Conservation (phyloP, 129 eudicot species). For the Artemisia annua region DNA sequence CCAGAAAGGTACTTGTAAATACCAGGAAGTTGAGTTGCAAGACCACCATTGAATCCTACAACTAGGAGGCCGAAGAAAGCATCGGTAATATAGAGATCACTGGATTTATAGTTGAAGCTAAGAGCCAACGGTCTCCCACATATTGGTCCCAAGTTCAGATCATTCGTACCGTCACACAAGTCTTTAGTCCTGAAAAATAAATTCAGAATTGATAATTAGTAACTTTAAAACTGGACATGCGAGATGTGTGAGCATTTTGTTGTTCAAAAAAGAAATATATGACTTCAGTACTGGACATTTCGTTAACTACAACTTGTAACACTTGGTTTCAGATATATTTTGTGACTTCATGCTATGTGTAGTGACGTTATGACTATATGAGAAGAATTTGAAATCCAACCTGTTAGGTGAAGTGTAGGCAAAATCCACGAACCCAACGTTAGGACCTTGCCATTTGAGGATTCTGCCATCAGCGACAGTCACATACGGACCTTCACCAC, state of each 20-base stretch:
- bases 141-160: conserved; percentile 25
- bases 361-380: not conserved
- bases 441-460: conserved; percentile 43
- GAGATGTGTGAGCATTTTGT: too few species aligned
- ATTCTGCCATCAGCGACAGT: conserved; percentile 47
- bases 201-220: not conserved
- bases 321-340: too few species aligned
- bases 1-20: conserved; percentile 30
- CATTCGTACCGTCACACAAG: conserved; percentile 40
- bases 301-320: too few species aligned
- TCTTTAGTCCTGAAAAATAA: conserved; percentile 42
- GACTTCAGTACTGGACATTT: too few species aligned
- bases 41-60: conserved; percentile 40
- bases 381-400: conserved; percentile 21
- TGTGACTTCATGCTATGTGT: too few species aligned
- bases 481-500: conserved; percentile 46
- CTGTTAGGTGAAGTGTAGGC: conserved; percentile 47
- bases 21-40: conserved; percentile 29
- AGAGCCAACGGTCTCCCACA: conserved; percentile 46
- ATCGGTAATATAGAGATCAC: conserved; percentile 36
- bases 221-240: not conserved
- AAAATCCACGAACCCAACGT: conserved; percentile 36
- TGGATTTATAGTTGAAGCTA: conserved; percentile 37
- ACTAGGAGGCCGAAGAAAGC: conserved; percentile 34
- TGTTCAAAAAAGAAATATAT: too few species aligned